phyloP scores from a whole-genome alignment of 2,329 filamentous ascomycete genomes.

The Aspergillus amoenus region DNA sequence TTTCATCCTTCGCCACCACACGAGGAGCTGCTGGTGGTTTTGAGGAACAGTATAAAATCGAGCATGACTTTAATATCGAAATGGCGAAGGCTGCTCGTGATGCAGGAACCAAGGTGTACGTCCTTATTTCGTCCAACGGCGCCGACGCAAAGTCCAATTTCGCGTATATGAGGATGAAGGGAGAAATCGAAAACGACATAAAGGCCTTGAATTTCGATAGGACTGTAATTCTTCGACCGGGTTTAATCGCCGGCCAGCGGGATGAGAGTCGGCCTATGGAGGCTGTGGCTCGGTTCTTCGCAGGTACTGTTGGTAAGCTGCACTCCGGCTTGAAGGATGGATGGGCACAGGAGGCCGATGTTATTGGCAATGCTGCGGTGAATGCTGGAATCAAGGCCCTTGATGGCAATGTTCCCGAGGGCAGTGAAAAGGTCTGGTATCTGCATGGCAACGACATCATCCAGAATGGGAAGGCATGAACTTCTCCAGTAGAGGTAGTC shows the following conservation, averaged over 20 bases:
- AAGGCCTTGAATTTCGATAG: slow-evolving; percentile 72
- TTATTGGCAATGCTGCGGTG: slow-evolving; percentile 56
- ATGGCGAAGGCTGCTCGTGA: slow-evolving; percentile 73
- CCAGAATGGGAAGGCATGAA: slow-evolving; percentile 19
- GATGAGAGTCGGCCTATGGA: slow-evolving; percentile 62
- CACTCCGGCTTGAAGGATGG: slow-evolving; percentile 58
- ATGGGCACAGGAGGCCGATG: slow-evolving; percentile 71
- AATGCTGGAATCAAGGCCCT: slow-evolving; percentile 41
- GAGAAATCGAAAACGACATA: slow-evolving; percentile 78
- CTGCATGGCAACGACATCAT: slow-evolving; percentile 41
- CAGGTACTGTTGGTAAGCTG: slow-evolving; percentile 57
- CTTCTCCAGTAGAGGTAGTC: neutral
- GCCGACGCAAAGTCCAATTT: slow-evolving; percentile 55
- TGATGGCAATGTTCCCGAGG: slow-evolving; percentile 39
- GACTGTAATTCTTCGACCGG: slow-evolving; percentile 72
- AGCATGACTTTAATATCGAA: slow-evolving; percentile 80
- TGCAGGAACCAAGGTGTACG: slow-evolving; percentile 70
- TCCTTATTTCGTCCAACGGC: slow-evolving; percentile 66
- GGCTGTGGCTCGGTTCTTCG: slow-evolving; percentile 55
- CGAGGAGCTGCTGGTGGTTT: slow-evolving; percentile 71
- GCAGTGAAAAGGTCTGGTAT: slow-evolving; percentile 42
- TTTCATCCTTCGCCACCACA: slow-evolving; percentile 80
- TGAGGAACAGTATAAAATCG: slow-evolving; percentile 80
- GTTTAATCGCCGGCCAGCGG: slow-evolving; percentile 71
- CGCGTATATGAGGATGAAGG: slow-evolving; percentile 72